These are phyloP conservation scores for Colletotrichum incanum DNA, from an alignment of 2,329 filamentous ascomycete genomes.

Conservation along the genomic window DNA sequence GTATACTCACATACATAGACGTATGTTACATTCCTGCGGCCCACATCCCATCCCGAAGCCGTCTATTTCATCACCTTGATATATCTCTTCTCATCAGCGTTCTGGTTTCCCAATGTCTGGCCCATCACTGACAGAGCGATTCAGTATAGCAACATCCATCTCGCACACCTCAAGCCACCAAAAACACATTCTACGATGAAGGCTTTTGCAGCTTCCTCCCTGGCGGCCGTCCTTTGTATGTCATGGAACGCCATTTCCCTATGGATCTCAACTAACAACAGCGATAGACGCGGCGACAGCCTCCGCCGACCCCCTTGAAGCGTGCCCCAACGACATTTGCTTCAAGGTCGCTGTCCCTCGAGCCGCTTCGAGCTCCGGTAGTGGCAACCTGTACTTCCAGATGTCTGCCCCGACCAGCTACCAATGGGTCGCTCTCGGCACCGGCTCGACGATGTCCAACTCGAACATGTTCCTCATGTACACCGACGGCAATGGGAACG, in stretches of 20 bases:
- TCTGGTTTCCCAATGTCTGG: too few relatives aligned
- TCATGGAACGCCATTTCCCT: neutral
- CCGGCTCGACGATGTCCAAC: slow-evolving; percentile 68
- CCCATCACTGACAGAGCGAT: neutral
- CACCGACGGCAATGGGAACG: slow-evolving; percentile 69
- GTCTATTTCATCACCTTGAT: neutral
- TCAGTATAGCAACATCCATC: neutral
- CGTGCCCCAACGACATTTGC: slow-evolving; percentile 65
- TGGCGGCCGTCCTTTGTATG: slow-evolving; percentile 39
- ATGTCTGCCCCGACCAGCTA: slow-evolving; percentile 68
- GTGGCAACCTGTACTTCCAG: slow-evolving; percentile 74
- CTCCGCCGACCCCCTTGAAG: slow-evolving; percentile 50
- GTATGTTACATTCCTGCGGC: slow-evolving; percentile 16
- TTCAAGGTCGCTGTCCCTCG: slow-evolving; percentile 70
- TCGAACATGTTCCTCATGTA: slow-evolving; percentile 77
- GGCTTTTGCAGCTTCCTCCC: slow-evolving; percentile 32
- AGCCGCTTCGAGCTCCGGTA: slow-evolving; percentile 61
- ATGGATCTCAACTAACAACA: slow-evolving; percentile 11
- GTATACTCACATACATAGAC: slow-evolving; percentile 19
- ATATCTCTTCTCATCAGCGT: neutral
- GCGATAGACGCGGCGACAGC: slow-evolving; percentile 47
- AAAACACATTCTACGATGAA: slow-evolving; percentile 29
- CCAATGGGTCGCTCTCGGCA: slow-evolving; percentile 72
- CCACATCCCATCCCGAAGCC: neutral
- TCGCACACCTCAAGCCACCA: neutral